Conservation (phyloP, 1,139 yeast species). For the Yamadazyma triangularis region DNA sequence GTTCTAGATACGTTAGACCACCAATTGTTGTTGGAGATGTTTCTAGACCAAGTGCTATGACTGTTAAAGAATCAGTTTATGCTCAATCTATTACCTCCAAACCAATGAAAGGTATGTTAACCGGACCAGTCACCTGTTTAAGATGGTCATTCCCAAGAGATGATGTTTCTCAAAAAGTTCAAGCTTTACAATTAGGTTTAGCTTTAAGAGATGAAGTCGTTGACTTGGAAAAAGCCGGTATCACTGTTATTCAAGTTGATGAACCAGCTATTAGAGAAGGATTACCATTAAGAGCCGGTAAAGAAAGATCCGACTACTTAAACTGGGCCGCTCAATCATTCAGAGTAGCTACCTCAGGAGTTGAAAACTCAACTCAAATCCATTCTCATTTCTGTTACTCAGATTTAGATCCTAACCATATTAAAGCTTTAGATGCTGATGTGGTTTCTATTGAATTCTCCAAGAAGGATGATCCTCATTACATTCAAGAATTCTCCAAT, state of each 20-base stretch:
- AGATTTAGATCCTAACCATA: slow-evolving; percentile 98
- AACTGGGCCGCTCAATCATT: slow-evolving; percentile 99
- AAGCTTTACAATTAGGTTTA: slow-evolving; percentile 95
- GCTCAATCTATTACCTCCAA: slow-evolving; percentile 94
- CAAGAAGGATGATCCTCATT: slow-evolving; percentile 98
- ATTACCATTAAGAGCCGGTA: slow-evolving; percentile 97
- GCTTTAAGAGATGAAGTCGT: slow-evolving; percentile 98
- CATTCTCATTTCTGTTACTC: slow-evolving; percentile 99
- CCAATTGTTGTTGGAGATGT: slow-evolving; percentile 99
- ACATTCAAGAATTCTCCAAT: slow-evolving; percentile 94
- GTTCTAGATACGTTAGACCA: slow-evolving; percentile 99
- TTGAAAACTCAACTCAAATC: slow-evolving; percentile 89
- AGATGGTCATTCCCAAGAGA: slow-evolving; percentile 99
- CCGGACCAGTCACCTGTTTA: slow-evolving; percentile 99
- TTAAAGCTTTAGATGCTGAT: slow-evolving; percentile 99
- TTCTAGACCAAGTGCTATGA: slow-evolving; percentile 97
- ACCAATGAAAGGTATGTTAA: slow-evolving; percentile 99
- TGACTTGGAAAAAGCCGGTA: slow-evolving; percentile 98
- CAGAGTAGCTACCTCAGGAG: slow-evolving; percentile 99
- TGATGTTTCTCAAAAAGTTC: slow-evolving; percentile 89
- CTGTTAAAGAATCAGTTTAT: slow-evolving; percentile 98
- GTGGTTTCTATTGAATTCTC: slow-evolving; percentile 99
- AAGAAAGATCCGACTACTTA: slow-evolving; percentile 93
- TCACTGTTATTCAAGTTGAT: slow-evolving; percentile 96
- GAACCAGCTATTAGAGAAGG: slow-evolving; percentile 99